phyloP scores from a whole-genome alignment of 352 stramenopile genomes.

The Blastocystis sp. region DNA sequence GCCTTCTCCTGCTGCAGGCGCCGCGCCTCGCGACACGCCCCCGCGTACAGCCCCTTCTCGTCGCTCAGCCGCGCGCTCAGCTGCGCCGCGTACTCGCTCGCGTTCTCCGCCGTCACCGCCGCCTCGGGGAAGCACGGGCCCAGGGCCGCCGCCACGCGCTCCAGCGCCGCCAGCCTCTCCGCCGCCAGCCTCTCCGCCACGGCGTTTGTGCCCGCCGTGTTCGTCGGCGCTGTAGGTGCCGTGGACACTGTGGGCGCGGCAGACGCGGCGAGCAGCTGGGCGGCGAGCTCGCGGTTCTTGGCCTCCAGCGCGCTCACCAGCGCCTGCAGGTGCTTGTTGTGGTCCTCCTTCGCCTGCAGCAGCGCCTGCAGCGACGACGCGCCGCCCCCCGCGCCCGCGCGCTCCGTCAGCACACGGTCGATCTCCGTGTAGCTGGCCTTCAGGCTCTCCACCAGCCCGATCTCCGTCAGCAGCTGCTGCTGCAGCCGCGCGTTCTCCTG shows the following conservation, averaged over 20 bases:
- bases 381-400: not conserved
- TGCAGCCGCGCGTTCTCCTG: constrained; percentile 34
- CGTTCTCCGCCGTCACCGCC: not conserved
- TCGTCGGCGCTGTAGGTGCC: no score
- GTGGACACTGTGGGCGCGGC: not conserved
- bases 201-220: no score
- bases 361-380: constrained; percentile 1
- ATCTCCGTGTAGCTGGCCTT: constrained; percentile 33
- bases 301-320: constrained; percentile 22
- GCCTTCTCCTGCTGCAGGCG: not conserved
- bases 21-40: not conserved
- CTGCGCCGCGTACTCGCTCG: not conserved
- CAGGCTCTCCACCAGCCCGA: constrained; percentile 56
- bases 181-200: not conserved
- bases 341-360: constrained; percentile 41
- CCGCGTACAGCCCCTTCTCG: constrained; percentile 25
- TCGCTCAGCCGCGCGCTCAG: constrained; percentile 22
- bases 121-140: constrained; percentile 2
- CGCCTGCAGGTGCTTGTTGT: constrained; percentile 53
- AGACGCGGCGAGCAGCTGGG: not conserved
- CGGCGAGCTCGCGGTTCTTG: constrained; percentile 21
- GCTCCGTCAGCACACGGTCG: constrained; percentile 7
- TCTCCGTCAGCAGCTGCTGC: constrained; percentile 55
- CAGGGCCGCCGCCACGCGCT: not conserved
- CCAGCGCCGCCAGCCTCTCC: not conserved